Percentiles rank a stretch among this genome's conserved stretches.
phyloP scores from a whole-genome alignment of 768 basidiomycete genomes.

The Lyophyllum atratum region DNA sequence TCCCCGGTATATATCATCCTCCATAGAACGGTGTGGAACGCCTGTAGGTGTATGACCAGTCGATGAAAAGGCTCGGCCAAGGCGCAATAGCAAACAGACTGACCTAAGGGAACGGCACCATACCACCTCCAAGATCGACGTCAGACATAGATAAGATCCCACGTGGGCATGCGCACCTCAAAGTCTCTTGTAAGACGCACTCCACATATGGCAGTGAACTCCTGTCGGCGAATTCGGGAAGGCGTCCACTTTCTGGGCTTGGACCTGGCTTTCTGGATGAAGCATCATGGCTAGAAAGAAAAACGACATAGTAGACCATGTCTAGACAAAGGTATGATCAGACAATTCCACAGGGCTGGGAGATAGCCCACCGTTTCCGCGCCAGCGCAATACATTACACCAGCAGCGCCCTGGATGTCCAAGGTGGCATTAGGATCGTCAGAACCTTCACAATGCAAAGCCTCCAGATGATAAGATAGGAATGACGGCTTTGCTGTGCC shows the following conservation, averaged over 20 bases:
- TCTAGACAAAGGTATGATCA: slow-evolving; percentile 20
- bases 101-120: slow-evolving; percentile 19
- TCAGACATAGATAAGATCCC: neutral
- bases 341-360: neutral
- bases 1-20: slow-evolving; percentile 38
- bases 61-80: slow-evolving; percentile 3
- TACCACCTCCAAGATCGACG: slow-evolving; percentile 14
- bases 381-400: slow-evolving; percentile 28
- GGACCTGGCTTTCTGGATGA: slow-evolving; percentile 34
- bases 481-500: slow-evolving; percentile 27
- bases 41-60: slow-evolving; percentile 3
- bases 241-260: slow-evolving; percentile 37
- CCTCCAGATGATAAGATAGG: slow-evolving; percentile 18
- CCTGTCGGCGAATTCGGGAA: slow-evolving; percentile 36
- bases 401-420: slow-evolving; percentile 23
- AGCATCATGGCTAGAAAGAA: slow-evolving; percentile 42
- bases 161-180: slow-evolving; percentile 2
- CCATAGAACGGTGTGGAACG: slow-evolving; percentile 13
- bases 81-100: neutral
- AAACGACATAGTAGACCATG: slow-evolving; percentile 27
- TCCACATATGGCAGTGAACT: slow-evolving; percentile 36
- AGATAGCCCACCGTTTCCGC: slow-evolving; percentile 31
- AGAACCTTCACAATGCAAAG: slow-evolving; percentile 3
- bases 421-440: neutral
- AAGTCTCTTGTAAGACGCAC: slow-evolving; percentile 31